Evolutionary conservation across 257 asterid species (phyloP).

Genomic region (Verbena officinalis): DNA sequence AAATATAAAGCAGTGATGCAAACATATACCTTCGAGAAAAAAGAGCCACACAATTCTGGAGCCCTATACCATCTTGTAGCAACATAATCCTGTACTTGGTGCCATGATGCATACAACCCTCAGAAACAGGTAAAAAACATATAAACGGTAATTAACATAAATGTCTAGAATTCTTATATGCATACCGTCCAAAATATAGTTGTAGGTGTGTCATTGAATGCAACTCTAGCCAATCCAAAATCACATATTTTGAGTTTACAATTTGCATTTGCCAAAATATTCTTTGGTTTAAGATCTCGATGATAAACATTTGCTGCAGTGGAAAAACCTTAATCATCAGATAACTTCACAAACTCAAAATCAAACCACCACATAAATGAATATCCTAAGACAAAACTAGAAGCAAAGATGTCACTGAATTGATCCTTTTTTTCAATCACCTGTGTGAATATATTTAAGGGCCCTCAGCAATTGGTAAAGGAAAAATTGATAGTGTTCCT

Average conservation of each 20-base stretch:
- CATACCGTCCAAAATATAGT: constrained; percentile 95
- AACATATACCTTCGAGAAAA: constrained; percentile 74
- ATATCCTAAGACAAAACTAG: too few relatives aligned
- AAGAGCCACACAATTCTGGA: constrained; percentile 89
- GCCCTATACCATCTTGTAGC: constrained; percentile 96
- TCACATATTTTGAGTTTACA: constrained; percentile 96
- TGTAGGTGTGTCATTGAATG: constrained; percentile 87
- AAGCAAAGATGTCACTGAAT: neutral
- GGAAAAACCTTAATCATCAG: constrained; percentile 29
- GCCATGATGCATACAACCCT: constrained; percentile 9
- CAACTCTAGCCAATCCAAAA: constrained; percentile 97
- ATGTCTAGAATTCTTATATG: neutral
- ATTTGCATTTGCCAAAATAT: constrained; percentile 91
- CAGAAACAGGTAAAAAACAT: constrained; percentile 8
- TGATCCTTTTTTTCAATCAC: constrained; percentile 37
- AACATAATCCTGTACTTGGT: constrained; percentile 67
- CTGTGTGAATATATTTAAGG: constrained; percentile 82
- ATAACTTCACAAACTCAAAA: constrained; percentile 25
- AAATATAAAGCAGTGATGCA: too few relatives aligned
- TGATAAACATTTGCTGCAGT: constrained; percentile 92
- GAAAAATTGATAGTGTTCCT: constrained; percentile 78
- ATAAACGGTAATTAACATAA: neutral
- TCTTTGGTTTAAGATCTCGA: constrained; percentile 89
- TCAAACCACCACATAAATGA: neutral
- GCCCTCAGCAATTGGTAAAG: constrained; percentile 89